phyloP scores from a whole-genome alignment of 129 eudicot species.

The Daucus carota region DNA sequence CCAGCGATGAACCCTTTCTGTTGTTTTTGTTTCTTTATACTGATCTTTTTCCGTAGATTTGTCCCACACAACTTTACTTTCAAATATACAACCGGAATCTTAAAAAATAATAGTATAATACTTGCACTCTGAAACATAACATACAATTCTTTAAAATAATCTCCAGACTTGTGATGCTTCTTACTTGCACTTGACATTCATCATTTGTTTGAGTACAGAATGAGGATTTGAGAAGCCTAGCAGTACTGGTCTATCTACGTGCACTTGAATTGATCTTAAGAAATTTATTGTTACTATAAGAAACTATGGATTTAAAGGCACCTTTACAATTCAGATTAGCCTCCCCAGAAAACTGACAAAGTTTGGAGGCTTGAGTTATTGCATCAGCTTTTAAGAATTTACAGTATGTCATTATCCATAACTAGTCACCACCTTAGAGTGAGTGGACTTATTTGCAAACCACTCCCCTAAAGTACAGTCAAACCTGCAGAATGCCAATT shows the following conservation, averaged over 20 bases:
- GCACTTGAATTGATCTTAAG: too few relatives aligned
- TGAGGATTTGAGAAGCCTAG: too few relatives aligned
- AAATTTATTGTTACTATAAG: too few relatives aligned
- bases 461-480: not conserved
- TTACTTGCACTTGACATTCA: too few relatives aligned
- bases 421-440: not conserved
- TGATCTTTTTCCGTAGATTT: not conserved
- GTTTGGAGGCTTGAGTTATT: conserved; percentile 1
- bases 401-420: conserved; percentile 1
- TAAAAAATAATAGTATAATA: not conserved
- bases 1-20: not conserved
- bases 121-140: too few relatives aligned
- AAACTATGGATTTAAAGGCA: not conserved
- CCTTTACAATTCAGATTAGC: not conserved
- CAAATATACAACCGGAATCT: not conserved
- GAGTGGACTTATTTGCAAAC: not conserved
- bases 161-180: too few relatives aligned
- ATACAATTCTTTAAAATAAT: not conserved
- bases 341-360: not conserved
- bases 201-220: too few relatives aligned
- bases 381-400: not conserved
- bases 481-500: too few relatives aligned
- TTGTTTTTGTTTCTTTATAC: not conserved
- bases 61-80: not conserved
- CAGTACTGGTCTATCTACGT: too few relatives aligned